Conservation (phyloP, 2,329 filamentous ascomycete species). For the Aureobasidium melanogenum region DNA sequence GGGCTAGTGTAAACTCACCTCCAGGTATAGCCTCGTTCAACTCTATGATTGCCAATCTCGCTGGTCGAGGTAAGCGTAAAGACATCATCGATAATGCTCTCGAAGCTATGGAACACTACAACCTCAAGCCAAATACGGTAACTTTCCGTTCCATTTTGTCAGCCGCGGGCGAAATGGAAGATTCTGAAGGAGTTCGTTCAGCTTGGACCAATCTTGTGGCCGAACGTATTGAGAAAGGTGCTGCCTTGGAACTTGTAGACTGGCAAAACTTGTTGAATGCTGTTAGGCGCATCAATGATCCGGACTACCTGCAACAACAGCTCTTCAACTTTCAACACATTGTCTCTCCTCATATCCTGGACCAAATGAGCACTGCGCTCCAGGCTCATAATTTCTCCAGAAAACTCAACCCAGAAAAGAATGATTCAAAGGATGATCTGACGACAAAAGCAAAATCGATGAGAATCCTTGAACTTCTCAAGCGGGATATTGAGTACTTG, state of each 20-base stretch:
- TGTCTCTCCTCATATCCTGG: background rate
- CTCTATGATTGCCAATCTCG: slow-evolving; percentile 29
- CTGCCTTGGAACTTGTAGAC: slow-evolving; percentile 14
- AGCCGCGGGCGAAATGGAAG: slow-evolving; percentile 25
- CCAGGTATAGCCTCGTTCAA: slow-evolving; percentile 27
- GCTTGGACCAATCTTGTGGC: slow-evolving; percentile 25
- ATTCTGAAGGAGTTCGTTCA: slow-evolving; percentile 20
- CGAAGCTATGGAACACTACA: slow-evolving; percentile 21
- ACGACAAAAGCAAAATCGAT: background rate
- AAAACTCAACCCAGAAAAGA: background rate
- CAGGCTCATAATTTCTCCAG: background rate
- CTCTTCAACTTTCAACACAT: slow-evolving; percentile 8
- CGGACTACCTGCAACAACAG: slow-evolving; percentile 18
- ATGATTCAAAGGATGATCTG: background rate
- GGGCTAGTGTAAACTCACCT: slow-evolving; percentile 19
- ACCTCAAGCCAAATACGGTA: slow-evolving; percentile 22
- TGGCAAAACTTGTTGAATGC: slow-evolving; percentile 22
- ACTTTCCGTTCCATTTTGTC: slow-evolving; percentile 27
- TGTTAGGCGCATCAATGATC: slow-evolving; percentile 14
- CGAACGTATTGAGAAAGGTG: slow-evolving; percentile 14
- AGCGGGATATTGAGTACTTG: background rate
- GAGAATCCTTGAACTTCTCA: background rate
- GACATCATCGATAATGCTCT: slow-evolving; percentile 23
- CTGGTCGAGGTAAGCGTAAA: slow-evolving; percentile 21
- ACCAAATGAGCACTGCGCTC: background rate